phyloP scores from a whole-genome alignment of 176 grass and related monocot species.

The Ensete glaucum region DNA sequence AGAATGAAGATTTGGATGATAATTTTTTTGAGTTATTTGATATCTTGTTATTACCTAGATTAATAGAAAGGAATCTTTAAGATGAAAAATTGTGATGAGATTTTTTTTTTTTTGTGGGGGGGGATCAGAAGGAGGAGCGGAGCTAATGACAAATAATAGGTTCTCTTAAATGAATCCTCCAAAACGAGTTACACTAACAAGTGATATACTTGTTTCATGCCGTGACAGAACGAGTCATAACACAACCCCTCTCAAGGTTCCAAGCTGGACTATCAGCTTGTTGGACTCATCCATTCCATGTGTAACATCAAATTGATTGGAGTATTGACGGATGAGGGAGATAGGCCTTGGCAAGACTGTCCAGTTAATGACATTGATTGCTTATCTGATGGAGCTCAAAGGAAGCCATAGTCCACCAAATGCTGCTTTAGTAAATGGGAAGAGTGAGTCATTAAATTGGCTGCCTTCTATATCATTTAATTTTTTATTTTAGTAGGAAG shows the following conservation, averaged over 20 bases:
- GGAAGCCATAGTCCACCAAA: slow-evolving; percentile 91
- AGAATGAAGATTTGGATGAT: too few relatives aligned
- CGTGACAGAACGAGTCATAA: slow-evolving; percentile 67
- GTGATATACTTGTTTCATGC: slow-evolving; percentile 88
- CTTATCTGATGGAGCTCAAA: slow-evolving; percentile 96
- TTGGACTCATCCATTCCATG: slow-evolving; percentile 94
- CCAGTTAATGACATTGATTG: slow-evolving; percentile 93
- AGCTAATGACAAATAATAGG: slow-evolving; percentile 87
- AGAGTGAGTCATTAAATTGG: slow-evolving; percentile 88
- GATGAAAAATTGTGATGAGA: too few relatives aligned
- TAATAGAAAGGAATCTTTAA: too few relatives aligned
- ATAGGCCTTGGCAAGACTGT: slow-evolving; percentile 98
- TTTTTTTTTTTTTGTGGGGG: slow-evolving; percentile 9
- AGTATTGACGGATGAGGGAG: slow-evolving; percentile 76
- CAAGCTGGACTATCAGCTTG: slow-evolving; percentile 79
- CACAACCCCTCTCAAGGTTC: slow-evolving; percentile 62
- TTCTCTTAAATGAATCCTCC: slow-evolving; percentile 96
- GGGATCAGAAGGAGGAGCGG: slow-evolving; percentile 17
- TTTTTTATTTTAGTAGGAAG: slow-evolving; percentile 92
- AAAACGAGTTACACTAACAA: slow-evolving; percentile 72
- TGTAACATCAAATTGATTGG: slow-evolving; percentile 94
- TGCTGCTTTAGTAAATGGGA: slow-evolving; percentile 94
- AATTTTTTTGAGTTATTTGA: too few relatives aligned
- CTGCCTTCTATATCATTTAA: slow-evolving; percentile 66
- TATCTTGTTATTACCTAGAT: too few relatives aligned